Percentiles rank a stretch among this genome's conserved stretches.
These are phyloP conservation scores for Pelagomonas calceolata DNA, from an alignment of 108 stramenopile species.

Conservation along the genomic window DNA sequence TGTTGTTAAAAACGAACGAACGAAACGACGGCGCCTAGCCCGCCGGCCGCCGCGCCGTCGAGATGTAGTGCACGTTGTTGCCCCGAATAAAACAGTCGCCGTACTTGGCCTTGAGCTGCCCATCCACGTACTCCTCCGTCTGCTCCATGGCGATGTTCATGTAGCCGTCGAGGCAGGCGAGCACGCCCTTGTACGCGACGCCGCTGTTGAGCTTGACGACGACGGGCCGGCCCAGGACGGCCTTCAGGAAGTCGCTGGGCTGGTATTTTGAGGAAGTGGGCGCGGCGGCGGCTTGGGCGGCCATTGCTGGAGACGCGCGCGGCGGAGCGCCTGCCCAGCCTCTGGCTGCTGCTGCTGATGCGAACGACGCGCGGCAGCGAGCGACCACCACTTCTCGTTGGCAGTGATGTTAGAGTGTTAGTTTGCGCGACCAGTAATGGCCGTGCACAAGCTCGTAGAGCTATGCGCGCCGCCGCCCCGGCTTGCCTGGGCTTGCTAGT, in stretches of 20 bases:
- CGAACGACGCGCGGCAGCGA: too few relatives aligned
- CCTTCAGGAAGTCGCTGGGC: constrained; percentile 73
- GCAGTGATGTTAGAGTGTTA: too few relatives aligned
- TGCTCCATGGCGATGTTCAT: constrained; percentile 99
- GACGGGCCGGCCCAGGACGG: constrained; percentile 79
- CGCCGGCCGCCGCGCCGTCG: not conserved
- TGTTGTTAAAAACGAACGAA: too few relatives aligned
- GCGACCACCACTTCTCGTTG: too few relatives aligned
- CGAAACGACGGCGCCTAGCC: too few relatives aligned
- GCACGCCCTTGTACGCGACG: constrained; percentile 83
- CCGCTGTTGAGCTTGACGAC: constrained; percentile 91
- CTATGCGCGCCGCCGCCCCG: too few relatives aligned
- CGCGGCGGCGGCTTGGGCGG: not conserved
- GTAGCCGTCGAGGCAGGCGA: constrained; percentile 98
- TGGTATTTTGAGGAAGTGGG: not conserved
- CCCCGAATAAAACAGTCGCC: constrained; percentile 99
- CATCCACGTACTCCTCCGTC: constrained; percentile 93
- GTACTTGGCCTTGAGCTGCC: constrained; percentile 90
- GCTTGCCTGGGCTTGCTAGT: too few relatives aligned
- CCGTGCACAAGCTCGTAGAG: too few relatives aligned
- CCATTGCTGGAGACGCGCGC: too few relatives aligned
- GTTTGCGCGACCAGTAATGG: too few relatives aligned
- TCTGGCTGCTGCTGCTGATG: too few relatives aligned
- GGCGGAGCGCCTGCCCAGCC: too few relatives aligned
- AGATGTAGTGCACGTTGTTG: constrained; percentile 57